Percentiles rank a stretch among this genome's conserved stretches.
Conservation (phyloP, 257 asterid genomes). For the Ligustrum vulgare region DNA sequence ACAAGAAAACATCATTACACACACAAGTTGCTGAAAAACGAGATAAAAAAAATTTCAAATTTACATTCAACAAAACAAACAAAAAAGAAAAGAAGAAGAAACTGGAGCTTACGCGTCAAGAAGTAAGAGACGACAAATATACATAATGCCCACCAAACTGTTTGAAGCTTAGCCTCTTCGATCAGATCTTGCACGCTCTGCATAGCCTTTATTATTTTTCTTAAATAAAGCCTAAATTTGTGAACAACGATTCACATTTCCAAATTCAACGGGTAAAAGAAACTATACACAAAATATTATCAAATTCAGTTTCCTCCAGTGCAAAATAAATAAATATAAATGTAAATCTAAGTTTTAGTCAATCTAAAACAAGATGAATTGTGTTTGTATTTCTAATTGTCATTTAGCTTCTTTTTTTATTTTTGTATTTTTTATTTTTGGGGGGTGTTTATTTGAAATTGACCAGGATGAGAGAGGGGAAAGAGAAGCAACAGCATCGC, state of each 20-base stretch:
- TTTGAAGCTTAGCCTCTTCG: constrained; percentile 84
- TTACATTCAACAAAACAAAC: neutral
- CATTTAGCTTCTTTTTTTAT: neutral
- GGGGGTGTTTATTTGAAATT: too few species aligned
- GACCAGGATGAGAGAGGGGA: constrained; percentile 15
- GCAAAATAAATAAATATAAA: too few species aligned
- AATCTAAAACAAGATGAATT: too few species aligned
- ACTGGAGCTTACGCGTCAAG: constrained; percentile 60
- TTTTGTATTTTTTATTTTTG: constrained; percentile 16
- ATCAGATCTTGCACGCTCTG: constrained; percentile 74
- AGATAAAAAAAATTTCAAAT: neutral
- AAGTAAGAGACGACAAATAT: constrained; percentile 74
- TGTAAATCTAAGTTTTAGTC: too few species aligned
- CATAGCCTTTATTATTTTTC: constrained; percentile 44
- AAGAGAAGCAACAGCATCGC: constrained; percentile 31
- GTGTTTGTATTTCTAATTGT: constrained; percentile 8
- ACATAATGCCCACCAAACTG: constrained; percentile 84
- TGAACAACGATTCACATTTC: constrained; percentile 8
- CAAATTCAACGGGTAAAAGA: neutral
- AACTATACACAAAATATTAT: neutral
- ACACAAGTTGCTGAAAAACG: neutral
- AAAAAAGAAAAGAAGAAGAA: too few species aligned
- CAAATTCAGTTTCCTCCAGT: constrained; percentile 6
- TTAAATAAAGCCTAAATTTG: neutral
- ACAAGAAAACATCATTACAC: constrained; percentile 2